These are phyloP conservation scores for Dioscorea cayenensis DNA, from an alignment of 116 monocot genomes.

Conservation along the genomic window DNA sequence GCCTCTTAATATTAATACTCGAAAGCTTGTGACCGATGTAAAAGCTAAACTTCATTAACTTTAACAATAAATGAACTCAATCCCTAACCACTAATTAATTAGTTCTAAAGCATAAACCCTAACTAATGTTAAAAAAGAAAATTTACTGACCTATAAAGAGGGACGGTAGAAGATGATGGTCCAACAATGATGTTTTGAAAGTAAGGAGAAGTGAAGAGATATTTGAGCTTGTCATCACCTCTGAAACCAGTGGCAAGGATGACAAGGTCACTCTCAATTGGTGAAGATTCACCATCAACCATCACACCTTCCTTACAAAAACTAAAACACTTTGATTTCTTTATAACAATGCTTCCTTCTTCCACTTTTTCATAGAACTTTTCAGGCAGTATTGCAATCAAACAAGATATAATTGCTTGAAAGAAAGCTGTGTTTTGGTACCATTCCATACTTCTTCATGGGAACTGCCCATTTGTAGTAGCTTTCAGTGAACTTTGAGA, in stretches of 20 bases:
- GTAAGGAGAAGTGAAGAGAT: conserved; percentile 40
- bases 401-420: conserved; percentile 29
- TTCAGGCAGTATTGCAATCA: conserved; percentile 33
- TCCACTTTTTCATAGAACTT: conserved; percentile 68
- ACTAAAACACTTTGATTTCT: conserved; percentile 37
- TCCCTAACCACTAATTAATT: neutral
- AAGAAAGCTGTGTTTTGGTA: conserved; percentile 67
- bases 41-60: too few species aligned
- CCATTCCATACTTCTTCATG: conserved; percentile 58
- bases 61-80: too few species aligned
- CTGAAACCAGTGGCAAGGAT: conserved; percentile 75
- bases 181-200: conserved; percentile 32
- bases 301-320: conserved; percentile 53
- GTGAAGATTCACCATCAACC: conserved; percentile 25
- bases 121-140: too few species aligned
- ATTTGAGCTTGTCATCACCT: conserved; percentile 55
- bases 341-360: conserved; percentile 72
- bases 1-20: too few species aligned
- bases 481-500: conserved; percentile 55
- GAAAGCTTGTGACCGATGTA: too few species aligned
- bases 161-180: conserved; percentile 26
- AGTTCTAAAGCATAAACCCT: neutral
- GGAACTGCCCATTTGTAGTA: conserved; percentile 47
- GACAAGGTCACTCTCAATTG: conserved; percentile 48
- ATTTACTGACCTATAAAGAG: conserved; percentile 27